Conservation (phyloP, 768 basidiomycete genomes). For the Lentinula detonsa region DNA sequence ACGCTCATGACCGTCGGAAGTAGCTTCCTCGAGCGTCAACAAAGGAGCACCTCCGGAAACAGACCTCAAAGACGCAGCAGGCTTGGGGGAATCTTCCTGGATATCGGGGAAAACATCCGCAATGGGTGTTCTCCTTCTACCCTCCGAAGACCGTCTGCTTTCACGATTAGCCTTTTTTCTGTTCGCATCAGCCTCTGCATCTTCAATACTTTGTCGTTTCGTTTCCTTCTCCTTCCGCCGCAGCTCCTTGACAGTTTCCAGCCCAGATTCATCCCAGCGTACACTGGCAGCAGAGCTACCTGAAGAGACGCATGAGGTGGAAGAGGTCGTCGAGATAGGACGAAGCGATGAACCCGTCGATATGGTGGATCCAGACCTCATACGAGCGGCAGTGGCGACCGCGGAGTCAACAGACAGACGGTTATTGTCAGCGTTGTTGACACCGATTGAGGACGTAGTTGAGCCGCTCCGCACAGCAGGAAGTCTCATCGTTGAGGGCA, state of each 20-base stretch:
- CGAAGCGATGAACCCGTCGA: slow-evolving; percentile 38
- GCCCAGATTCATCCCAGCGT: slow-evolving; percentile 43
- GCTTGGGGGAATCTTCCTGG: slow-evolving; percentile 11
- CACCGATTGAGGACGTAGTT: slow-evolving; percentile 25
- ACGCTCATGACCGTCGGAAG: slow-evolving; percentile 41
- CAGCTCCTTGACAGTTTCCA: slow-evolving; percentile 43
- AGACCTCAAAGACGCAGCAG: background rate
- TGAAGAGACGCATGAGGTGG: slow-evolving; percentile 24
- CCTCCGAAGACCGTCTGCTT: slow-evolving; percentile 41
- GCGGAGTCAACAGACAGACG: slow-evolving; percentile 32
- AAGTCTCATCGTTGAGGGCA: slow-evolving; percentile 50
- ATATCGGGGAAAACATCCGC: slow-evolving; percentile 55
- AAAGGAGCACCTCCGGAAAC: slow-evolving; percentile 14
- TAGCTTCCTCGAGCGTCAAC: slow-evolving; percentile 46
- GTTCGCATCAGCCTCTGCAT: slow-evolving; percentile 28
- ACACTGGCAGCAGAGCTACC: slow-evolving; percentile 40
- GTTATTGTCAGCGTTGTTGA: slow-evolving; percentile 14
- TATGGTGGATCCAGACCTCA: slow-evolving; percentile 30
- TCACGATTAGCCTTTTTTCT: slow-evolving; percentile 18
- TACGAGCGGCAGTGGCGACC: slow-evolving; percentile 13
- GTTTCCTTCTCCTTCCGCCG: slow-evolving; percentile 31
- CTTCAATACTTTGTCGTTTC: slow-evolving; percentile 21
- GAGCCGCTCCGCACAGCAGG: slow-evolving; percentile 34
- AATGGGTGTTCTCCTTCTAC: slow-evolving; percentile 47
- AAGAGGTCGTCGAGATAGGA: slow-evolving; percentile 31